These are phyloP conservation scores for Coniochaeta ligniaria DNA, from an alignment of 2,329 filamentous ascomycete genomes.

Conservation along the genomic window DNA sequence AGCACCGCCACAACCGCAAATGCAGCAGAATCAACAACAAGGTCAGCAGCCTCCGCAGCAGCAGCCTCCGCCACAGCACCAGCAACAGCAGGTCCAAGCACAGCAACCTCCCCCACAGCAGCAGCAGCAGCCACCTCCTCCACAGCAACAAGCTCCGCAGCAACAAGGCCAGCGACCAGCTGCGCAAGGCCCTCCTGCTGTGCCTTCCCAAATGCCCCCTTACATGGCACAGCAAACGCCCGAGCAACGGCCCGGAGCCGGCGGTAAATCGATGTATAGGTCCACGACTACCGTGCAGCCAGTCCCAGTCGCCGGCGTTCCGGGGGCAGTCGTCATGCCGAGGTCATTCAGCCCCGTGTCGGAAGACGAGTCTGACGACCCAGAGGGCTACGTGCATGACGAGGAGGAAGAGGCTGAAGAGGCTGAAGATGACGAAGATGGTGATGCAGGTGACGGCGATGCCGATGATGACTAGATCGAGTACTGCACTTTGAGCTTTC, in stretches of 20 bases:
- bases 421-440: not conserved
- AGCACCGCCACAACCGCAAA: not conserved
- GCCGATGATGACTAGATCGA: not conserved
- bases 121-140: not conserved
- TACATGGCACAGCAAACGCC: too few relatives aligned
- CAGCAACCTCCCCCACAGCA: not conserved
- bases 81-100: not conserved
- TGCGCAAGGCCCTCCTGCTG: not conserved
- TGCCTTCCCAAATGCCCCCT: too few relatives aligned
- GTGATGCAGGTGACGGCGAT: not conserved
- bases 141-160: not conserved
- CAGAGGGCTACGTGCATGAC: not conserved
- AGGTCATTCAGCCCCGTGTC: constrained; percentile 1
- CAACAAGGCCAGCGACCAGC: not conserved
- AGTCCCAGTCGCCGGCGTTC: not conserved
- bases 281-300: not conserved
- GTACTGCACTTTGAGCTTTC: not conserved
- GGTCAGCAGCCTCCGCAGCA: not conserved
- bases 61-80: not conserved
- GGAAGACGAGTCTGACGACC: not conserved
- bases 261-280: not conserved
- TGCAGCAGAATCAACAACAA: not conserved
- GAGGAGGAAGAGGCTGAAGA: not conserved
- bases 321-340: not conserved
- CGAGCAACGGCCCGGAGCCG: not conserved